phyloP scores from a whole-genome alignment of 805 yeast species.

The Zygosaccharomyces rouxii region DNA sequence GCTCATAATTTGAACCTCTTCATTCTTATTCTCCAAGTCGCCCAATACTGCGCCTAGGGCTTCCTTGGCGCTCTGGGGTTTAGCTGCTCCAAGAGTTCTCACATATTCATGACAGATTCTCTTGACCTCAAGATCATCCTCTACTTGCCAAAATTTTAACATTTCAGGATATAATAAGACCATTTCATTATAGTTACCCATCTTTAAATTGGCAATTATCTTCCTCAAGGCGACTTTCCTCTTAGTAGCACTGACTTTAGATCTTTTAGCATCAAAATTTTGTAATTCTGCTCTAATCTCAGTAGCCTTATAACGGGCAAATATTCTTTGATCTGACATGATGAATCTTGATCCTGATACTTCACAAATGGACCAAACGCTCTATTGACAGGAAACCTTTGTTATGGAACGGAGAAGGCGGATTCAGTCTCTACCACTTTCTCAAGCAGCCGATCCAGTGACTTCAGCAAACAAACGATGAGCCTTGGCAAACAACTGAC shows the following conservation, averaged over 20 bases:
- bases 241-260: slow-evolving; percentile 34
- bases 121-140: slow-evolving; percentile 64
- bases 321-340: slow-evolving; percentile 33
- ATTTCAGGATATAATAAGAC: slow-evolving; percentile 62
- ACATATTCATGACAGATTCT: slow-evolving; percentile 68
- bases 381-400: not conserved
- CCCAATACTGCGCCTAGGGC: slow-evolving; percentile 52
- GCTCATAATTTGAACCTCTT: slow-evolving; percentile 54
- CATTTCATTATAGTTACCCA: slow-evolving; percentile 72
- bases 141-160: slow-evolving; percentile 44
- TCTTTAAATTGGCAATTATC: slow-evolving; percentile 75
- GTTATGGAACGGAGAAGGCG: not conserved
- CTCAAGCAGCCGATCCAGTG: not conserved
- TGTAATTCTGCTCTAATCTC: slow-evolving; percentile 36
- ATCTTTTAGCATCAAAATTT: slow-evolving; percentile 38
- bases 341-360: not conserved
- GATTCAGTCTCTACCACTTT: not conserved
- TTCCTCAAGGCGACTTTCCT: slow-evolving; percentile 56
- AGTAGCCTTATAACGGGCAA: slow-evolving; percentile 31
- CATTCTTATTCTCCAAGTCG: slow-evolving; percentile 48
- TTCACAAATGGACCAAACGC: not conserved
- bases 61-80: slow-evolving; percentile 50
- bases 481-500: not conserved
- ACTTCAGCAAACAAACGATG: not conserved
- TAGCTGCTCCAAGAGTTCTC: slow-evolving; percentile 53